Evolutionary conservation across 257 asterid genomes (phyloP), one percentile per base, ranked within the genome.

Genomic region (Nicotiana undulata): DNA sequence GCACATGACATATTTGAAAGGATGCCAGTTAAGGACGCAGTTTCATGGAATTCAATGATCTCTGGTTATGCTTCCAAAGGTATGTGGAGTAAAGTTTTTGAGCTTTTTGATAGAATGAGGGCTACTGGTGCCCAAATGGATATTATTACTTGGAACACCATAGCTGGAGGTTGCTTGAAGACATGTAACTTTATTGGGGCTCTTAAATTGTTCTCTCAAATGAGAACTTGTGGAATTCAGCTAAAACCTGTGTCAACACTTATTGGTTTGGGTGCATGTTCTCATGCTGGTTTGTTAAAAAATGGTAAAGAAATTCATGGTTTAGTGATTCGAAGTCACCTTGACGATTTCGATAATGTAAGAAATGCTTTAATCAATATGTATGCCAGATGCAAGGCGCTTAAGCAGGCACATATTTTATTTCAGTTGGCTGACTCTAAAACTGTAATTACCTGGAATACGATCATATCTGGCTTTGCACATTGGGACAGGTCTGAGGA

Each of bases 31-130:
- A 95, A 86, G 85, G 97, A 95, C 83, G 87, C 89, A 46, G 91
- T 95, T 58, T 87, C 99, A 0, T 95, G 98, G 95, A 95, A 93
- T 86, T 83, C 98, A 16, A 89, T 93, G 81, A 93, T 95, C 76
- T 89, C 93, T 37, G 90, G 80, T 70, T 93, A 92, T 89, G 95
- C 96, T 72, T 89, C 97, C 13, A 87, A 80, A 61, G 92, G 92
- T 63, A 89, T 81, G 87, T 95, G 97, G 97, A 81, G 44, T 67
- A 91, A 93, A 88, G 94, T 96, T 65, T 85, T 92, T 78, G 85
- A 88, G 83, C 88, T 91, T 84, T 91, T 92, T n/a, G 91, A 90
- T 80, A 87, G 83, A 68, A 93, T 92, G 98, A 82, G 75, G 61
- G 82, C 63, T 80, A 87, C 87, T 80, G 90, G 88, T 75, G 10